Conservation (phyloP, 2,329 filamentous ascomycete species). For the Rhexocercosporidium sp. region DNA sequence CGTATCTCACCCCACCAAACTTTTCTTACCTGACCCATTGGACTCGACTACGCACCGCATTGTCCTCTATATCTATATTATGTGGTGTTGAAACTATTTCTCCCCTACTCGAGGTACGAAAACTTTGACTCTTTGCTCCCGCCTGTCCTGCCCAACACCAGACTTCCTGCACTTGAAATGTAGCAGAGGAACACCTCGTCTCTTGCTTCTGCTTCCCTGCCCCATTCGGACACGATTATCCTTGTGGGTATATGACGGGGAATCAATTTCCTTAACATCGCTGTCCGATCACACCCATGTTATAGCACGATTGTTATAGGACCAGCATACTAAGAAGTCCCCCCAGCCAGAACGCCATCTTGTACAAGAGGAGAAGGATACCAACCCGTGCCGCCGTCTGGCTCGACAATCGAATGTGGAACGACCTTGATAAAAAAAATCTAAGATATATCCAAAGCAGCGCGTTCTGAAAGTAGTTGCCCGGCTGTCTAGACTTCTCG, state of each 20-base stretch:
- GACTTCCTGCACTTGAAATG: slow-evolving; percentile 9
- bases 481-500: slow-evolving; percentile 20
- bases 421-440: slow-evolving; percentile 2
- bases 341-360: slow-evolving; percentile 20
- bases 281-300: slow-evolving; percentile 19
- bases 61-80: slow-evolving; percentile 20
- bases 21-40: slow-evolving; percentile 15
- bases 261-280: slow-evolving; percentile 18
- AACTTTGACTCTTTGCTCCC: slow-evolving; percentile 1
- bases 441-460: slow-evolving; percentile 12
- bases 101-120: slow-evolving; percentile 23
- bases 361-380: slow-evolving; percentile 14
- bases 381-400: slow-evolving; percentile 10
- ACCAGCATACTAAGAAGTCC: slow-evolving; percentile 13
- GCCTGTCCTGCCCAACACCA: slow-evolving; percentile 20
- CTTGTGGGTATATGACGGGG: slow-evolving; percentile 23
- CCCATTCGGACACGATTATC: slow-evolving; percentile 16
- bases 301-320: slow-evolving; percentile 18
- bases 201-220: slow-evolving; percentile 9
- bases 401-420: slow-evolving; percentile 6
- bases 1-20: slow-evolving; percentile 13
- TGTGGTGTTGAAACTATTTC: slow-evolving; percentile 25
- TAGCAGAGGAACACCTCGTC: background rate
- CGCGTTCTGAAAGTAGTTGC: slow-evolving; percentile 10
- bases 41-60: slow-evolving; percentile 9